Conservation (phyloP, 495 filamentous ascomycete genomes). For the Neurospora sp. region DNA sequence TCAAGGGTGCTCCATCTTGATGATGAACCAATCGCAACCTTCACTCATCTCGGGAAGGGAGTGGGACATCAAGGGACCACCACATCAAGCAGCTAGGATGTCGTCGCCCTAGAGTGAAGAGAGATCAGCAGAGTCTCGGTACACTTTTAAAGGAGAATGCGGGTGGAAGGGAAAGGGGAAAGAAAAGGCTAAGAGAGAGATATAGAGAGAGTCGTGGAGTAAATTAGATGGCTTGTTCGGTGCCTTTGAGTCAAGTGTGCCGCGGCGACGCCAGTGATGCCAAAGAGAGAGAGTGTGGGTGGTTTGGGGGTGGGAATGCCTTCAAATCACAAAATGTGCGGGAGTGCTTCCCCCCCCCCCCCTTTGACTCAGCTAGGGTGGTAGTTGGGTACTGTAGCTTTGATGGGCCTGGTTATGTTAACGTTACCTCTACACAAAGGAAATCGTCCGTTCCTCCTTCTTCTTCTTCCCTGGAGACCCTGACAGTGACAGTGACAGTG, state of each 20-base stretch:
- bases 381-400: background rate
- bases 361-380: background rate
- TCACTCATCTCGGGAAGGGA: background rate
- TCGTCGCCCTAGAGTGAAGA: background rate
- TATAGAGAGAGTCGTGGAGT: background rate
- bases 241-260: background rate
- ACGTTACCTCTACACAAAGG: background rate
- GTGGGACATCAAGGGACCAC: background rate
- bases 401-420: background rate
- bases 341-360: too few relatives aligned
- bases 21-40: background rate
- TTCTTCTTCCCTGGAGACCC: background rate
- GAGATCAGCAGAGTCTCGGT: background rate
- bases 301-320: background rate
- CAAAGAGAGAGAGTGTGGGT: background rate
- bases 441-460: background rate
- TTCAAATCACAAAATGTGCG: background rate
- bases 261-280: background rate
- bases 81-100: background rate
- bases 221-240: background rate
- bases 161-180: background rate
- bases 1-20: background rate
- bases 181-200: background rate
- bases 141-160: background rate
- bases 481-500: background rate